Conservation (phyloP, 140 eudicot species). For the Bidens hawaiensis region DNA sequence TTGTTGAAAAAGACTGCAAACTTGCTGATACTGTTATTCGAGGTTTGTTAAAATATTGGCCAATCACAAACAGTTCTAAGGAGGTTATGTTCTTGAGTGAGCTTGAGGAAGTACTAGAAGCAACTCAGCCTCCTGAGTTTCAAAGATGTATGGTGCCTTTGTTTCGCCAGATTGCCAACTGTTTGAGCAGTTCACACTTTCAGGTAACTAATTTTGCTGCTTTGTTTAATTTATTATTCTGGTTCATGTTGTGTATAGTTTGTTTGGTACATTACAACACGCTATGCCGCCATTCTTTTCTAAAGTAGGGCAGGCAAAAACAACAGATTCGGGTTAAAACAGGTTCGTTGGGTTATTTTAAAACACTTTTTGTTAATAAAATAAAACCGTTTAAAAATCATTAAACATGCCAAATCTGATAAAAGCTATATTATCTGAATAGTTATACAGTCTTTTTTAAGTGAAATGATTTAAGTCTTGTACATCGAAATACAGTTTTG, state of each 20-base stretch:
- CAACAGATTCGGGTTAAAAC: not conserved
- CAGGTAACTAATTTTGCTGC: constrained; percentile 38
- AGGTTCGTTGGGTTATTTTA: not conserved
- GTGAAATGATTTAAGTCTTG: not conserved
- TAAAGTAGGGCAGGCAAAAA: not conserved
- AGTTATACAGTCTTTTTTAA: too few species aligned
- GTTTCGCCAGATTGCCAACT: constrained; percentile 31
- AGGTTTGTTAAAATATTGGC: constrained; percentile 70
- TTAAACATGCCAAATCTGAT: too few species aligned
- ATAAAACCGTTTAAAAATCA: not conserved
- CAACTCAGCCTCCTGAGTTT: constrained; percentile 62
- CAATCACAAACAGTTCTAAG: constrained; percentile 65
- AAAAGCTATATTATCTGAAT: too few species aligned
- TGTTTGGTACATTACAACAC: not conserved
- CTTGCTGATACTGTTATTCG: constrained; percentile 74
- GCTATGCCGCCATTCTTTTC: not conserved
- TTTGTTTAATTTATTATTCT: constrained; percentile 1
- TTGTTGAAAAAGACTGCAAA: constrained; percentile 38
- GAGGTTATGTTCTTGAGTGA: constrained; percentile 74
- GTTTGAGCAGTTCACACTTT: constrained; percentile 68
- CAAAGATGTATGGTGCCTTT: constrained; percentile 57
- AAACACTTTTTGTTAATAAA: not conserved
- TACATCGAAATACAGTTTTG: not conserved
- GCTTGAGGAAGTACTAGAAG: constrained; percentile 74
- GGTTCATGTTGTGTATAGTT: not conserved